Evolutionary conservation across 1,139 yeast genomes (phyloP).

Genomic region (Pichia sp.): DNA sequence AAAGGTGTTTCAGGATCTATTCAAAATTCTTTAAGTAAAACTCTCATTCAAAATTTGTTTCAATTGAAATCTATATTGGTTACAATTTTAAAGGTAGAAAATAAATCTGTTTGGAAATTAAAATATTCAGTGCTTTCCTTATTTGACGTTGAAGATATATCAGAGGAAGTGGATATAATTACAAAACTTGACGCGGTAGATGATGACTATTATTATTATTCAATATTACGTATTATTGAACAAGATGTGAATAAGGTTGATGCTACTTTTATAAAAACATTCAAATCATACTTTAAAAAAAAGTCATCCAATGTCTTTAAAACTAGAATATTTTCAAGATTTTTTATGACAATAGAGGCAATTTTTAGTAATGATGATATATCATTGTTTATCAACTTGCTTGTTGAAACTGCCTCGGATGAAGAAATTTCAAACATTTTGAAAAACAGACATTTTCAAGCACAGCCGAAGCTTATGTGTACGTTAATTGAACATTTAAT

Average conservation of each 20-base stretch:
- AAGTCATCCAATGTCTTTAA: constrained; percentile 21
- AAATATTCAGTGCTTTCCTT: constrained; percentile 43
- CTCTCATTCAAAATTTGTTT: constrained; percentile 16
- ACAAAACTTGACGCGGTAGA: not conserved
- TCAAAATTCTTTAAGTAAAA: constrained; percentile 19
- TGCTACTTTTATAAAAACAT: constrained; percentile 20
- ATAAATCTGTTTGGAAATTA: constrained; percentile 36
- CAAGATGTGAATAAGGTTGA: constrained; percentile 27
- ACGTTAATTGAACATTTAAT: constrained; percentile 27
- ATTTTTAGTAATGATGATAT: constrained; percentile 28
- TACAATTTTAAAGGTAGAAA: constrained; percentile 18
- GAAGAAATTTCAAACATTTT: constrained; percentile 18
- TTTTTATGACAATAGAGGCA: constrained; percentile 46
- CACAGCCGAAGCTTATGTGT: constrained; percentile 35
- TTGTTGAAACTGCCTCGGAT: constrained; percentile 15
- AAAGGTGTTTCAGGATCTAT: constrained; percentile 22
- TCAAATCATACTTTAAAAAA: constrained; percentile 29
- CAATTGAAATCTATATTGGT: constrained; percentile 20
- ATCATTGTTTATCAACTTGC: constrained; percentile 15
- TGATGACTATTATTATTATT: constrained; percentile 32
- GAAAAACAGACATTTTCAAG: constrained; percentile 35
- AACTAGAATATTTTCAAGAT: constrained; percentile 38
- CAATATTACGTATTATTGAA: constrained; percentile 46
- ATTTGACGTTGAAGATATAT: constrained; percentile 37
- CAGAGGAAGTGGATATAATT: constrained; percentile 14